A percentile compares a stretch with the other conserved stretches of the same genome.
phyloP scores from a whole-genome alignment of 306 rosid genomes.

The Begonia peltatifolia region DNA sequence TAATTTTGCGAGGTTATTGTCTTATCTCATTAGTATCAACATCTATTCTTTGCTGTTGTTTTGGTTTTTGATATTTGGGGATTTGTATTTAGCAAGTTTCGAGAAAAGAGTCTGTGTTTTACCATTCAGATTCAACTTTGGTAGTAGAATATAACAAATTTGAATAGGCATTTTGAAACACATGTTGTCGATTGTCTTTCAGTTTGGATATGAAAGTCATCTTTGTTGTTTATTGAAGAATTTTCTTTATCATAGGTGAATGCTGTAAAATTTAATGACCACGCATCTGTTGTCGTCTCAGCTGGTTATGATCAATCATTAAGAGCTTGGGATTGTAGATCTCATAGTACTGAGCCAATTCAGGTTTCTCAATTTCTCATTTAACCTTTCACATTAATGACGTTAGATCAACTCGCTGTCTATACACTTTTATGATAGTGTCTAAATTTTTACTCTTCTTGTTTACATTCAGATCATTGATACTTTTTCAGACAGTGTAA shows the following conservation, averaged over 20 bases:
- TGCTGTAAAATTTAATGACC: conserved; percentile 73
- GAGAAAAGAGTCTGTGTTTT: no score
- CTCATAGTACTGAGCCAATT: conserved; percentile 77
- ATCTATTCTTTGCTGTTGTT: no score
- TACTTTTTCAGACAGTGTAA: conserved; percentile 73
- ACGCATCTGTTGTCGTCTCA: conserved; percentile 70
- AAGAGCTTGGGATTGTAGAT: conserved; percentile 93
- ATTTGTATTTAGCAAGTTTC: no score
- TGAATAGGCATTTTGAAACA: no score
- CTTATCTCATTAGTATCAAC: neutral
- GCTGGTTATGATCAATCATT: conserved; percentile 87
- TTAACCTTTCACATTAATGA: neutral
- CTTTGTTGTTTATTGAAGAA: neutral
- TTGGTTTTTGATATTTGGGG: no score
- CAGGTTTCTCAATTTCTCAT: conserved; percentile 29
- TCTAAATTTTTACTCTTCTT: conserved; percentile 1
- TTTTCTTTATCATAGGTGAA: conserved; percentile 31
- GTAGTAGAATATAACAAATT: no score
- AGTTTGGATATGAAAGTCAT: no score
- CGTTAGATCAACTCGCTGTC: neutral
- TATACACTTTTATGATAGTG: neutral
- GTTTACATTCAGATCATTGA: conserved; percentile 60
- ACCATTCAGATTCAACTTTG: no score
- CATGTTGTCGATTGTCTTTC: neutral
- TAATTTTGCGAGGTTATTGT: neutral